phyloP scores from a whole-genome alignment of 345 rosid genomes.

The Aethionema arabicum region DNA sequence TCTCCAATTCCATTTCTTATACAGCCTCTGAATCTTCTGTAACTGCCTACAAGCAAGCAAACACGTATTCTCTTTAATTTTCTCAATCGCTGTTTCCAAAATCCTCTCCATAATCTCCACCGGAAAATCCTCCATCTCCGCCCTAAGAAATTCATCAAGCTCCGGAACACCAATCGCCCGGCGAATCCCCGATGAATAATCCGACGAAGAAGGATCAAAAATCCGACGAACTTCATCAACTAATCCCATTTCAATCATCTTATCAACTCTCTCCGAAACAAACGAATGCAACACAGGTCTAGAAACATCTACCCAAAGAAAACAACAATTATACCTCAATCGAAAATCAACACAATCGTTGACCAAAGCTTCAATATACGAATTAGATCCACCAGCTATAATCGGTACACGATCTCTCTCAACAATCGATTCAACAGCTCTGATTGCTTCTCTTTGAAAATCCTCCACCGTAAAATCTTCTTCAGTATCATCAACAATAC shows the following conservation, averaged over 20 bases:
- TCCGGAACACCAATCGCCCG: constrained; percentile 84
- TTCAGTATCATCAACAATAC: constrained; percentile 44
- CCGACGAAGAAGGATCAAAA: constrained; percentile 47
- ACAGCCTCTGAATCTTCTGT: constrained; percentile 59
- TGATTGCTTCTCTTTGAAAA: constrained; percentile 47
- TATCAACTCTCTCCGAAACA: constrained; percentile 70
- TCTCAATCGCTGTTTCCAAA: constrained; percentile 49
- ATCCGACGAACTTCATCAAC: constrained; percentile 60
- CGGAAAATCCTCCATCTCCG: constrained; percentile 29
- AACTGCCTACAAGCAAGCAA: constrained; percentile 52
- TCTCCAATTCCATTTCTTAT: constrained; percentile 52
- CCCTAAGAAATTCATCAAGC: constrained; percentile 55
- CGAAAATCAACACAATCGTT: constrained; percentile 56
- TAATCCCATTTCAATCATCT: constrained; percentile 68
- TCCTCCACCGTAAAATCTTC: constrained; percentile 57
- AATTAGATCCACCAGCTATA: constrained; percentile 89
- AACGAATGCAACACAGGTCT: constrained; percentile 55
- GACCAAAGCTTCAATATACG: constrained; percentile 68
- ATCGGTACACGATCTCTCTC: constrained; percentile 55
- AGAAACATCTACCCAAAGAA: constrained; percentile 82
- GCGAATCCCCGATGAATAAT: constrained; percentile 61
- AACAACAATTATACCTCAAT: constrained; percentile 63
- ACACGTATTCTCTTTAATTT: constrained; percentile 63
- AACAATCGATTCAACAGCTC: constrained; percentile 44
- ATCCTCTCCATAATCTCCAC: constrained; percentile 34